Evolutionary conservation across 208 protist species (phyloP), one percentile per base, ranked within the genome.

Genomic region (Angomonas ambiguus): DNA sequence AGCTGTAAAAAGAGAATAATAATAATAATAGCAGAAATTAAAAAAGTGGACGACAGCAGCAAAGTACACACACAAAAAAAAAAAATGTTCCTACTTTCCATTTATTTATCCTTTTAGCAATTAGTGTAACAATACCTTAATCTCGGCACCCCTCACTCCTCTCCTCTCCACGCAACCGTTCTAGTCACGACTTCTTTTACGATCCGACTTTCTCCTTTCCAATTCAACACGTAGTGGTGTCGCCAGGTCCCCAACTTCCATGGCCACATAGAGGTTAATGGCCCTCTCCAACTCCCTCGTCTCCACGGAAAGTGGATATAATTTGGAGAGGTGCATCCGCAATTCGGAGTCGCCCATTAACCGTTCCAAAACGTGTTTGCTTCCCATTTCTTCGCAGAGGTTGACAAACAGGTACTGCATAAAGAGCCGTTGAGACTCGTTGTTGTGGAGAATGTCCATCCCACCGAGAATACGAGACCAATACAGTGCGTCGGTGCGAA

Each of bases 401-500:
- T 62, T 72, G 41, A 84, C 71, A 33, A 95, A 74, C 18, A 95
- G 70, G 65, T 80, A 85, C 60, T 94, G 80, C 61, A 96, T 88
- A 18, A 93, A 79, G 6, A 93, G 62, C 30, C 87, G 83, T 68
- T 93, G 84, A 25, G 81, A 91, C 35, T 86, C 76, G 51, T 91
- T 77, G 66, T 88, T 92, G 48, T 86, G 60, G 22, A 88, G 51
- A 41, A 91, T 83, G 66, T 93, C 82, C 20, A 93, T 51, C 27
- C 84, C 83, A 38, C 69, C 70, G 35, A 92, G 58, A 56, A 79
- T 90, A 24, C 78, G 79, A 25, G 77, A 91, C 98, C 97, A 99
- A 41, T 93, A 84, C 10, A 99, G 48, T 3, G 94, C 89, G 67
- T 99, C 93, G 8, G 92, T 96, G 32, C 96, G 88, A 0, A 99